These are phyloP conservation scores for Asterella californica DNA, from an alignment of 225 moss, liverwort and hornwort species.

Conservation along the genomic window DNA sequence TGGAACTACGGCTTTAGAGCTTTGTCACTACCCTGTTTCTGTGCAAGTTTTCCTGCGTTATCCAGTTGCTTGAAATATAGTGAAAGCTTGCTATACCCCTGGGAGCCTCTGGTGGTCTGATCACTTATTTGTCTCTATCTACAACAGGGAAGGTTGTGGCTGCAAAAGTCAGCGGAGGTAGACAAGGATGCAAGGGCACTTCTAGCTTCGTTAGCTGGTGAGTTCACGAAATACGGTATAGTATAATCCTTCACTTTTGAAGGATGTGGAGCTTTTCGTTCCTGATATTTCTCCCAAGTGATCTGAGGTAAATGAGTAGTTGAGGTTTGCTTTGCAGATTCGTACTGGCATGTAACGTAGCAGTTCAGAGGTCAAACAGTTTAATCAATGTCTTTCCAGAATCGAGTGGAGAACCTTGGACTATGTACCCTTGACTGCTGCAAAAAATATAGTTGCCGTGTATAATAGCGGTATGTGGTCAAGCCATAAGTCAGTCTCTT, in stretches of 20 bases:
- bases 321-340: neutral
- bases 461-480: slow-evolving; percentile 10
- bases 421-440: neutral
- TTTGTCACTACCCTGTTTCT: neutral
- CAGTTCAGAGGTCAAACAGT: neutral
- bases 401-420: slow-evolving; percentile 13
- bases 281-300: neutral
- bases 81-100: neutral
- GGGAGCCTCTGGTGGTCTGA: neutral
- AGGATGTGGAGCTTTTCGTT: neutral
- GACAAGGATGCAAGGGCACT: slow-evolving; percentile 30
- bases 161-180: slow-evolving; percentile 40
- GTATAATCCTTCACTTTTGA: neutral
- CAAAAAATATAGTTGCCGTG: slow-evolving; percentile 7
- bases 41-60: neutral
- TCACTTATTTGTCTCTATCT: neutral
- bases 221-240: neutral
- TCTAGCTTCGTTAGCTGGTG: slow-evolving; percentile 31
- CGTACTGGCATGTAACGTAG: neutral
- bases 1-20: neutral
- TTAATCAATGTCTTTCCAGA: neutral
- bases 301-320: neutral
- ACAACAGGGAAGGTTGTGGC: slow-evolving; percentile 45
- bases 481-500: slow-evolving; percentile 2
- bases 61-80: neutral